Base-by-base conservation (phyloP, 2,329 filamentous ascomycete genomes). In the Onygena corvina region DNA sequence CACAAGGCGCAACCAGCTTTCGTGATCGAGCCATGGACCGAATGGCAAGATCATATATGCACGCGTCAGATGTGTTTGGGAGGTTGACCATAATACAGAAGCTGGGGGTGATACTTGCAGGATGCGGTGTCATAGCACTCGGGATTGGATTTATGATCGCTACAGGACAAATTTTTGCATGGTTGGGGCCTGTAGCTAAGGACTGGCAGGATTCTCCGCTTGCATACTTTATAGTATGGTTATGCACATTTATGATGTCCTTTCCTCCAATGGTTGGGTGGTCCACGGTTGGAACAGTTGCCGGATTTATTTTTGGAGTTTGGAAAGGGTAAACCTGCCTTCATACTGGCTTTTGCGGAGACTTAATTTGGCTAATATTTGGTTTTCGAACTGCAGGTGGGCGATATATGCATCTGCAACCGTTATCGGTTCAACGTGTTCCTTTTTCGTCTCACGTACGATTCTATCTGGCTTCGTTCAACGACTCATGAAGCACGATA, bases 181-280 rank as follows among this genome's bases (percentile, higher is more conserved):
- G 76, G 66, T 72, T 96, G 49, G 77, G 75, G 9, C 86, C 88
- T 4, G 67, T 81, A 9, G 86, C 89, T 18, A 74, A 81, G 63
- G 76, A 77, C 55, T 95, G 88, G 88, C 79, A 86, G 60, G 75
- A 79, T 25, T 70, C 88, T 3, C 76, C 72, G 0, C 80, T 76
- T 47, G 90, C 87, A 36, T 85, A 80, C 72, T 66, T 81, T 52
- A 76, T 95, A 46, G 73, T 92, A 33, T 94, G 87, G 78, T 64
- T 76, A 27, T 70, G 86, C 58, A 82, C 84, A 30, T 87, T 89
- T 63, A 62, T 76, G 34, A 83, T 88, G 12, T 86, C 83, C 1
- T 93, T 94, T 64, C 89, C 89, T 16, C 89, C 89, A 1, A 67
- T 94, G 58, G 83, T 95, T 54, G 89, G 89, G 11, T 94, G 94